These are phyloP conservation scores for Entelexis paramagnoliae DNA, from an alignment of 1,139 yeast genomes.

Conservation along the genomic window DNA sequence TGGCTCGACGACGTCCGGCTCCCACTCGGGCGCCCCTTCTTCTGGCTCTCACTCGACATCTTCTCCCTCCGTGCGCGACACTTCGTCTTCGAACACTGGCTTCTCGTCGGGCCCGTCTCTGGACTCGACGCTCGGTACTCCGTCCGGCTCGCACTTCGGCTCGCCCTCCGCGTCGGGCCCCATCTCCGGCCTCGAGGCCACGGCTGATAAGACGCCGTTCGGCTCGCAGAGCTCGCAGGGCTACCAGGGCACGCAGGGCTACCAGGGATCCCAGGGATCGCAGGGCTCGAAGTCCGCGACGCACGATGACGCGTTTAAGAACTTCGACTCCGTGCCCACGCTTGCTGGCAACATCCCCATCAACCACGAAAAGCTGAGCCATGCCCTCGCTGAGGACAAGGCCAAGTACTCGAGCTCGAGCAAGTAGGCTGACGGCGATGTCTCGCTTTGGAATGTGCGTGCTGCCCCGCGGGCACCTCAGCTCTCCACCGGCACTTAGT, in stretches of 20 bases:
- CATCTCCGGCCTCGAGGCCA: slow-evolving; percentile 17
- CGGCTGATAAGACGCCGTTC: slow-evolving; percentile 12
- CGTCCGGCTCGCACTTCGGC: slow-evolving; percentile 5
- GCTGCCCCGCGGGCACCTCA: not conserved
- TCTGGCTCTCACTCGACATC: not conserved
- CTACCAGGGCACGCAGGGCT: too few species aligned
- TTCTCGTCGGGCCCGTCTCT: not conserved
- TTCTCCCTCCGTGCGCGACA: not conserved
- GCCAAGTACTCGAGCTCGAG: slow-evolving; percentile 6
- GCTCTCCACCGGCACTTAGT: not conserved
- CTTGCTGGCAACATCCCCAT: slow-evolving; percentile 29
- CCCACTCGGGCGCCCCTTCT: not conserved
- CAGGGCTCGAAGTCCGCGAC: not conserved
- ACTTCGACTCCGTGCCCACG: slow-evolving; percentile 28
- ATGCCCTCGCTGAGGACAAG: slow-evolving; percentile 17
- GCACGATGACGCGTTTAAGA: slow-evolving; percentile 15
- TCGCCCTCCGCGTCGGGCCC: slow-evolving; percentile 17
- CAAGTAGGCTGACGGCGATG: not conserved
- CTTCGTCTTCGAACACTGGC: not conserved
- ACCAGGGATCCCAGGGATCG: too few species aligned
- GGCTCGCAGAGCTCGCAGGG: too few species aligned
- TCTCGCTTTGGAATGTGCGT: too few species aligned
- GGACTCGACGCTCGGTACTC: slow-evolving; percentile 8
- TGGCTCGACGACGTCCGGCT: slow-evolving; percentile 9
- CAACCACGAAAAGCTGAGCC: slow-evolving; percentile 23